phyloP scores from a whole-genome alignment of 441 rosid species.

The Jatropha multifida region DNA sequence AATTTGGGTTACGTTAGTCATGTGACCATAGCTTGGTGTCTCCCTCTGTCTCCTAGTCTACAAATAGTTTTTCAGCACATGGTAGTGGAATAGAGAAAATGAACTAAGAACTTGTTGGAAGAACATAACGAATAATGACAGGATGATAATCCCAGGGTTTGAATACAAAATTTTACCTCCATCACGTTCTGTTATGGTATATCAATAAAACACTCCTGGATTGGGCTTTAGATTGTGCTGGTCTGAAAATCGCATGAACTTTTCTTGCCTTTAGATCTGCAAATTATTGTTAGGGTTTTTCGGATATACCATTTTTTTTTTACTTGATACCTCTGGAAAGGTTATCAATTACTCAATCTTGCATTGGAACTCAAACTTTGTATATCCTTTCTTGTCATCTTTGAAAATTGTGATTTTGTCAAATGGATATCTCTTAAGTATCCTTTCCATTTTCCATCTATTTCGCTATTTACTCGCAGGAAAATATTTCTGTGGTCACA shows the following conservation, averaged over 20 bases:
- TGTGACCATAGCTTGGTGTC: not conserved
- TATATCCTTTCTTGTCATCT: not conserved
- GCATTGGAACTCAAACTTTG: not conserved
- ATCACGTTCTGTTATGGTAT: not conserved
- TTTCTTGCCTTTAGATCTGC: not conserved
- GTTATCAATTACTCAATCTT: not conserved
- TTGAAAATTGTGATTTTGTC: not conserved
- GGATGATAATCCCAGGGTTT: not conserved
- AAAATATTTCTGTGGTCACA: not conserved
- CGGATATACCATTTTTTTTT: not conserved
- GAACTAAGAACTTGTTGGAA: not conserved
- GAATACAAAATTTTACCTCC: not conserved
- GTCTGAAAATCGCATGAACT: not conserved
- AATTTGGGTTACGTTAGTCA: not conserved
- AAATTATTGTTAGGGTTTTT: not conserved
- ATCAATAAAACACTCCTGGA: not conserved
- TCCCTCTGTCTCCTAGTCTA: not conserved
- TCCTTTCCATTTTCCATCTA: not conserved
- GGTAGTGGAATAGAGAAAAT: not conserved
- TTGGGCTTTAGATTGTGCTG: not conserved
- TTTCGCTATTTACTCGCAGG: not conserved
- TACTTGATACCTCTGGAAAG: not conserved
- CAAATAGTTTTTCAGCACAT: not conserved
- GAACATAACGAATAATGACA: not conserved
- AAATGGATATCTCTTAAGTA: not conserved